These are phyloP conservation scores for Quercus lobata DNA, from an alignment of 331 rosid genomes.

Conservation along the genomic window DNA sequence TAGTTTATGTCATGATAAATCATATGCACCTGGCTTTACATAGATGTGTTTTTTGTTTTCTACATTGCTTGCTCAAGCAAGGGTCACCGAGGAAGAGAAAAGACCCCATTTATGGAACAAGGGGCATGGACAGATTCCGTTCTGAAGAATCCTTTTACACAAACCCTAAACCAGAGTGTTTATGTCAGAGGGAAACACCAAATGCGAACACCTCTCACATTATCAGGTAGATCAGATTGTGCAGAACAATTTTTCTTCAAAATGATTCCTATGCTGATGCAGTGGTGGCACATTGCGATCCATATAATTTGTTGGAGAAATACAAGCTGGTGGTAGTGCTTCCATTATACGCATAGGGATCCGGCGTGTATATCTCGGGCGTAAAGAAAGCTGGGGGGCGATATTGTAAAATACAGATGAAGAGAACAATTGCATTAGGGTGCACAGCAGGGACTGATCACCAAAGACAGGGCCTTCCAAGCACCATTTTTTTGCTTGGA, in stretches of 20 bases:
- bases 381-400: constrained; percentile 4
- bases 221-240: constrained; percentile 16
- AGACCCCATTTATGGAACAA: constrained; percentile 89
- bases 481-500: constrained; percentile 14
- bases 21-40: not conserved
- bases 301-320: not conserved
- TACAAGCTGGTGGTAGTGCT: constrained; percentile 9
- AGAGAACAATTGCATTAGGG: constrained; percentile 18
- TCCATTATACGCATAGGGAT: constrained; percentile 10
- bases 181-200: constrained; percentile 54
- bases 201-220: constrained; percentile 23
- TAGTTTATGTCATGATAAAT: not conserved
- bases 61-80: constrained; percentile 45
- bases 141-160: constrained; percentile 92
- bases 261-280: not conserved
- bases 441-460: constrained; percentile 8
- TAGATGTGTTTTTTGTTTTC: not conserved
- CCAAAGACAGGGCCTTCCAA: constrained; percentile 24
- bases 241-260: not conserved
- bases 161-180: constrained; percentile 87
- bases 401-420: constrained; percentile 22
- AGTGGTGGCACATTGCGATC: constrained; percentile 1
- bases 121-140: constrained; percentile 87
- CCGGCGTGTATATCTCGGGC: constrained; percentile 15
- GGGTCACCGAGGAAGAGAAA: constrained; percentile 85